A percentile compares a stretch with the other conserved stretches of the same genome.
Evolutionary conservation across 257 asterid species (phyloP).

Genomic region (Verbena officinalis): DNA sequence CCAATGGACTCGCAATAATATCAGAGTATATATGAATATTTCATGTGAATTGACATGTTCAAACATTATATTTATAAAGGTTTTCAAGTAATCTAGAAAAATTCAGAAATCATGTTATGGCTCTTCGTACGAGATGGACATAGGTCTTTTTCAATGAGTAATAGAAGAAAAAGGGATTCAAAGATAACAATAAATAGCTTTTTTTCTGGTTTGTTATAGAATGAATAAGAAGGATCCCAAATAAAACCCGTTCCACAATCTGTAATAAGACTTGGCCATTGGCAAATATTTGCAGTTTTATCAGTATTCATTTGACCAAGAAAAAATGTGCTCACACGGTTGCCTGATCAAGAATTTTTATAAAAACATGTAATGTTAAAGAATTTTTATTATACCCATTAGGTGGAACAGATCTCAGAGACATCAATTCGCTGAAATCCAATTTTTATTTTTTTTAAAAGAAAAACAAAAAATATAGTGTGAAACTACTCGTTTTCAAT

Average conservation of each 20-base stretch:
- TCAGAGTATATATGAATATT: no score
- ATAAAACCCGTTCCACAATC: neutral
- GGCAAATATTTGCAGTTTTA: neutral
- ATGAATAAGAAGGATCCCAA: neutral
- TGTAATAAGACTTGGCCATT: neutral
- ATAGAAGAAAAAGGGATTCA: neutral
- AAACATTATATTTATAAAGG: neutral
- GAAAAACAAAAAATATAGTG: no score
- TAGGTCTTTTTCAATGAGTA: neutral
- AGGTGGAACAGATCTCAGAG: no score
- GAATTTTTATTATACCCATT: no score
- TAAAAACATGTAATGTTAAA: no score
- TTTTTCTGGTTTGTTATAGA: neutral
- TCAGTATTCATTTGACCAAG: neutral
- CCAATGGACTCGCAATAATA: no score
- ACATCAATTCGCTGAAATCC: no score
- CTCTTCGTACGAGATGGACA: neutral
- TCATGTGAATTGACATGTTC: neutral
- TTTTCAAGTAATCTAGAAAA: constrained; percentile 10
- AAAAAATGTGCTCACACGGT: neutral
- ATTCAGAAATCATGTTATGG: neutral
- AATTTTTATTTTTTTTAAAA: no score
- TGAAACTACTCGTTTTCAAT: no score
- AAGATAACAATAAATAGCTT: neutral
- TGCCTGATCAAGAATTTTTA: no score